Evolutionary conservation across 2,329 filamentous ascomycete genomes (phyloP).

Genomic region (Emericellopsis cladophorae): DNA sequence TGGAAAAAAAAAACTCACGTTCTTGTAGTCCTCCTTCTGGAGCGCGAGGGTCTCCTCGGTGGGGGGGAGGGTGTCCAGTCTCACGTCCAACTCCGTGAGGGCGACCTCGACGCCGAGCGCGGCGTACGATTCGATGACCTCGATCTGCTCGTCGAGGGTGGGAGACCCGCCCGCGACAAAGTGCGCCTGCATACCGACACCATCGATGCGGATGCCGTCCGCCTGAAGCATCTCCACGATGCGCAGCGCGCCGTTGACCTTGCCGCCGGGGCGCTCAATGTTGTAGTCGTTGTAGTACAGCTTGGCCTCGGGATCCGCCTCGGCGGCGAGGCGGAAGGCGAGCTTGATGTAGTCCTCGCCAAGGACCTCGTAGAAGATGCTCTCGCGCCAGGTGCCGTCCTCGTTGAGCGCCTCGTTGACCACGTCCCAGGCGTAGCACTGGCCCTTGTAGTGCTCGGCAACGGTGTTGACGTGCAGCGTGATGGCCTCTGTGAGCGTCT

Average conservation of each 20-base stretch:
- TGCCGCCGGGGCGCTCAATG: constrained; percentile 27
- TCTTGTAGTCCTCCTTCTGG: constrained; percentile 15
- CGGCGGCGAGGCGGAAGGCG: constrained; percentile 35
- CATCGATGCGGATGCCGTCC: constrained; percentile 33
- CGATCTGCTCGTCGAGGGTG: constrained; percentile 20
- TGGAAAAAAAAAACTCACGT: constrained; percentile 5
- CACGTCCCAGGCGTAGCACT: constrained; percentile 54
- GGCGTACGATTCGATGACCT: constrained; percentile 29
- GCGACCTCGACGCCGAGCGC: constrained; percentile 35
- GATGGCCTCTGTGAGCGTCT: constrained; percentile 37
- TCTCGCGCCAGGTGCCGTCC: constrained; percentile 32
- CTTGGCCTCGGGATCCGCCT: constrained; percentile 34
- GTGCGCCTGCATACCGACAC: constrained; percentile 38
- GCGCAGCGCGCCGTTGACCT: constrained; percentile 18
- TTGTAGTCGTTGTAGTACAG: constrained; percentile 52
- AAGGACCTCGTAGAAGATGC: constrained; percentile 35
- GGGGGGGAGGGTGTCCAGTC: constrained; percentile 16
- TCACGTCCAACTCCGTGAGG: constrained; percentile 41
- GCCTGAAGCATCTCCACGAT: constrained; percentile 20
- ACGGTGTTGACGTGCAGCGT: constrained; percentile 46
- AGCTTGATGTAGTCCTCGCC: constrained; percentile 38
- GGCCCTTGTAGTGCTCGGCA: constrained; percentile 42
- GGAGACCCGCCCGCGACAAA: constrained; percentile 30
- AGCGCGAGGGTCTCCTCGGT: constrained; percentile 13
- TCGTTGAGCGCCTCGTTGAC: constrained; percentile 52